Evolutionary conservation across 2,329 filamentous ascomycete species (phyloP).

Genomic region (Biscogniauxia sp.): DNA sequence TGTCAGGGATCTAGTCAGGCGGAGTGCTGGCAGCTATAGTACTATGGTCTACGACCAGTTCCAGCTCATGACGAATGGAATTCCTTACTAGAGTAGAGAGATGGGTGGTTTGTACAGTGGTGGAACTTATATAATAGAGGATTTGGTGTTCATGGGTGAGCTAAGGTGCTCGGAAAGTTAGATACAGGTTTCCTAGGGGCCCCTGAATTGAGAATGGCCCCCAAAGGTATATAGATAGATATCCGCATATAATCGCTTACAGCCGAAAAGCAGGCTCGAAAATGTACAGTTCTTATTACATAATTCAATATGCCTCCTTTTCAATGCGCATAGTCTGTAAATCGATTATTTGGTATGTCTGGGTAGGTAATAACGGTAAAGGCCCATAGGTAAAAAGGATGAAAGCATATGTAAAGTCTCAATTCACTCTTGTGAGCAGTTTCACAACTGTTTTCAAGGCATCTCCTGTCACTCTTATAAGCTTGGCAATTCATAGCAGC

Average conservation of each 20-base stretch:
- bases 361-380: not conserved
- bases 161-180: not conserved
- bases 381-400: not conserved
- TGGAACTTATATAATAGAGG: not conserved
- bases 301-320: not conserved
- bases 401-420: not conserved
- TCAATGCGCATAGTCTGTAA: not conserved
- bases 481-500: not conserved
- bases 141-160: not conserved
- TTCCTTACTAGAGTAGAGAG: constrained; percentile 69
- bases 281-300: not conserved
- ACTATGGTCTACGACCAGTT: constrained; percentile 98
- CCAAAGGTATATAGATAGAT: not conserved
- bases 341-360: not conserved
- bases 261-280: not conserved
- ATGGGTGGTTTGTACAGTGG: not conserved
- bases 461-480: not conserved
- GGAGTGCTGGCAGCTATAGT: constrained; percentile 85
- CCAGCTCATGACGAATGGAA: constrained; percentile 94
- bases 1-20: constrained; percentile 84
- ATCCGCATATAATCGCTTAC: not conserved
- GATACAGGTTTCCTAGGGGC: not conserved
- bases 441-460: not conserved
- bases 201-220: not conserved
- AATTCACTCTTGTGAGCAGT: not conserved